Evolutionary conservation across 208 protist species (phyloP), one percentile per base, ranked within the genome.

Genomic region (Trypanosoma theileri): DNA sequence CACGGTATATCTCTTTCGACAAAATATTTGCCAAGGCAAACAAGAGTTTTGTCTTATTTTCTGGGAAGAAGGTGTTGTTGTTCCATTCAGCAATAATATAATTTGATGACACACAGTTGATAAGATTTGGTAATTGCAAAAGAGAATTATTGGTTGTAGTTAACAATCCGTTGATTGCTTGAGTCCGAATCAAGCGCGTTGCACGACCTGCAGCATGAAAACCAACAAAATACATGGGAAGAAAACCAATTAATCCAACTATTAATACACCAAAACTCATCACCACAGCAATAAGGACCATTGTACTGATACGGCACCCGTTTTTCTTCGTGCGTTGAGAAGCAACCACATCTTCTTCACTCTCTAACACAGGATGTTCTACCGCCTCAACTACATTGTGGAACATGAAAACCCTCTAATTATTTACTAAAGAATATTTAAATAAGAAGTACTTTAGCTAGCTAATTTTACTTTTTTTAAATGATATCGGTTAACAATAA

Each of bases 191-290:
- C 63, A 75, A 74, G 17, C 69, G 71, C 0, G 75, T 88, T 6
- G 80, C 82, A 40, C 53, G 59, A 12, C 60, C 59, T 66, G 84
- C 84, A 22, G 70, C 77, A 13, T 50, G 31, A 59, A 82, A 69
- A 62, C 78, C 70, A 26, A 83, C 62, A 44, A 88, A 76, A 76
- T 83, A 88, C 55, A 85, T 81, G 40, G 83, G 83, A 7, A 85
- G 67, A 68, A 88, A 88, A 13, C 77, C 76, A n/a, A 88, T 48
- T 17, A 83, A 46, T 9, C 78, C 83, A 0, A 88, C 79, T 19
- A 85, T 53, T 50, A 84, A 59, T 17, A 77, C 78, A 51, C 83
- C 80, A 21, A 89, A 41, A 41, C 73, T 79, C 74, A 89, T 85
- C 44, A 85, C 75, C 44, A 66, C 74, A 11, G 77, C 75, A 44